A percentile compares a stretch with the other conserved stretches of the same genome.
Evolutionary conservation across 331 rosid species (phyloP).

Genomic region (Pyrus hybrid): DNA sequence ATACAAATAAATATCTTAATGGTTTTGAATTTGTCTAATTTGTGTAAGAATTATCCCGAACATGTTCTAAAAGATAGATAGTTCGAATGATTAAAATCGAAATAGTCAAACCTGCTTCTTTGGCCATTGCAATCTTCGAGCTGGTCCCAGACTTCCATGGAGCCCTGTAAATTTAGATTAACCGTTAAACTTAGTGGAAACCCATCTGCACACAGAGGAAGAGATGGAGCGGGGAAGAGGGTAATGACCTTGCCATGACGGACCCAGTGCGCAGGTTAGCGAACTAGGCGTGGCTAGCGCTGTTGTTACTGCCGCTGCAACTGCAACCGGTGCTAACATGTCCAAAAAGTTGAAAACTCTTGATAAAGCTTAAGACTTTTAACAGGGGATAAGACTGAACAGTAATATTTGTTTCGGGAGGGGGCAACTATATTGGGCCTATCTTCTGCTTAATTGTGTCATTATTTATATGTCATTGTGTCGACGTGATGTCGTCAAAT

Average conservation of each 20-base stretch:
- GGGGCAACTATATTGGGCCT: too few relatives aligned
- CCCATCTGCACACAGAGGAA: not conserved
- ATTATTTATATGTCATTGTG: too few relatives aligned
- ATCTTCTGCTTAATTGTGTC: too few relatives aligned
- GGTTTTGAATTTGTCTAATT: fast-evolving
- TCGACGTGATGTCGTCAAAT: too few relatives aligned
- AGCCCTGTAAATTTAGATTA: conserved; percentile 23
- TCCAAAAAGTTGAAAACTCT: not conserved
- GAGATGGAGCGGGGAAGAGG: not conserved
- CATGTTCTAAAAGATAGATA: too few relatives aligned
- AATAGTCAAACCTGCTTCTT: conserved; percentile 27
- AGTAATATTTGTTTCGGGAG: not conserved
- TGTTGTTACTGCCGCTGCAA: not conserved
- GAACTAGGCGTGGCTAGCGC: not conserved
- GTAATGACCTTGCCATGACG: conserved; percentile 18
- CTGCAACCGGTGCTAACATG: not conserved
- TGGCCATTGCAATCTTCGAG: conserved; percentile 14
- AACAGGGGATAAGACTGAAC: not conserved
- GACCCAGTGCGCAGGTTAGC: conserved; percentile 6
- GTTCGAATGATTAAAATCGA: not conserved
- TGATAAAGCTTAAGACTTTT: not conserved
- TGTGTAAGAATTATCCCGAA: too few relatives aligned
- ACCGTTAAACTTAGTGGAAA: not conserved
- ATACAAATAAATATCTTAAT: too few relatives aligned
- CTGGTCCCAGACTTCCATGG: not conserved